Evolutionary conservation across 164 flowering plant species (phyloP).

Genomic region (Echeveria elegans): DNA sequence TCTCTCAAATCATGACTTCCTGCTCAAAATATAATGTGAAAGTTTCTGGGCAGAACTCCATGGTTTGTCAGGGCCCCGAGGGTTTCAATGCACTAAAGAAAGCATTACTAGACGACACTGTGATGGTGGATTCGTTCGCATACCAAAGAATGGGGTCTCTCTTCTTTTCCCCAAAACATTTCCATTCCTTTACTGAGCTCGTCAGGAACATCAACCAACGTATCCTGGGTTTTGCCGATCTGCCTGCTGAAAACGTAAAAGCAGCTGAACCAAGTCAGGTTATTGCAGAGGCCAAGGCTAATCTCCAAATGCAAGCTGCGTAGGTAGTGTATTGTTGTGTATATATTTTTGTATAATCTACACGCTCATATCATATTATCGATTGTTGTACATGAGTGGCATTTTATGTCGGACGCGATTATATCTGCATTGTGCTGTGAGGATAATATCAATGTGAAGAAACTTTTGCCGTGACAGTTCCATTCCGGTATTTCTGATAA

Average conservation of each 20-base stretch:
- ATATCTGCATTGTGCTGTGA: too few relatives aligned
- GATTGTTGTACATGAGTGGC: too few relatives aligned
- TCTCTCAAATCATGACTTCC: constrained; percentile 38
- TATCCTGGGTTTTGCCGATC: constrained; percentile 41
- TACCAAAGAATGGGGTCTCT: constrained; percentile 91
- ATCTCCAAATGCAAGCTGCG: constrained; percentile 29
- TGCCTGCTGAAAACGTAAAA: constrained; percentile 23
- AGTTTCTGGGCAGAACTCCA: constrained; percentile 56
- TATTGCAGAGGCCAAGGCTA: constrained; percentile 14
- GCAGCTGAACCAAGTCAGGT: constrained; percentile 8
- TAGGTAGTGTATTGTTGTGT: not conserved
- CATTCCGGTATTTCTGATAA: too few relatives aligned
- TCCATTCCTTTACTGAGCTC: constrained; percentile 53
- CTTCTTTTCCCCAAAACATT: constrained; percentile 89
- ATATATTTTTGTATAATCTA: not conserved
- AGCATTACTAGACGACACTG: constrained; percentile 28
- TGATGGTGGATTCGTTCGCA: constrained; percentile 38
- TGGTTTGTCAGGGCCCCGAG: constrained; percentile 18
- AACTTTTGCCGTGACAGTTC: too few relatives aligned
- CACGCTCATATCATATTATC: too few relatives aligned
- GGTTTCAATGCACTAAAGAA: constrained; percentile 48
- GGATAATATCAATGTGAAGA: too few relatives aligned
- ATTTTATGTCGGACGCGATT: too few relatives aligned
- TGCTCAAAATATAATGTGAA: constrained; percentile 47
- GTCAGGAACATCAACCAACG: constrained; percentile 39